phyloP scores from a whole-genome alignment of 257 asterid species.

The Solanum clarkiae region DNA sequence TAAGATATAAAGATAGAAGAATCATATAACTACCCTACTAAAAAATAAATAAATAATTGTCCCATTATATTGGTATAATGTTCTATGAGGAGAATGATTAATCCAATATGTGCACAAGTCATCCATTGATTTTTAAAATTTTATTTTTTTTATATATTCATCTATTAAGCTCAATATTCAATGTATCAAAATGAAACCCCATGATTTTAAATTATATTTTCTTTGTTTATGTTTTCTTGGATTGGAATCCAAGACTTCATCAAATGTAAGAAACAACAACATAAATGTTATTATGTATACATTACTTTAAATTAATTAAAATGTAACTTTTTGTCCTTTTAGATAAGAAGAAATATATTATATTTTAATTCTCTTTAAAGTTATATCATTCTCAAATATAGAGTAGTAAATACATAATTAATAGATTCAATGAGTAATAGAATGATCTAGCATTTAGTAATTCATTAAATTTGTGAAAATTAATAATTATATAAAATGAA shows the following conservation, averaged over 20 bases:
- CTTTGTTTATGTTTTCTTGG: background rate
- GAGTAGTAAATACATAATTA: background rate
- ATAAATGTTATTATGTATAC: background rate
- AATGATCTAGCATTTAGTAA: background rate
- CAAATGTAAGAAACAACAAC: background rate
- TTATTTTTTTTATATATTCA: background rate
- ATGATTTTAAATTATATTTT: background rate
- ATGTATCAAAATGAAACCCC: background rate
- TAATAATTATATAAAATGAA: background rate
- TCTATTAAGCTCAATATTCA: background rate
- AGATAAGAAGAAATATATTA: background rate
- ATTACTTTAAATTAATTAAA: background rate
- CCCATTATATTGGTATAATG: background rate
- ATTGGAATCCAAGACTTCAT: background rate
- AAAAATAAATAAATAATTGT: background rate
- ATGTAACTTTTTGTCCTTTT: background rate
- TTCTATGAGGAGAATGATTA: background rate
- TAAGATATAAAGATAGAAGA: background rate
- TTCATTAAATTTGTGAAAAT: background rate
- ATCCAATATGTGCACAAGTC: background rate
- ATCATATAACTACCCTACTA: background rate
- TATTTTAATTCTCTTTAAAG: background rate
- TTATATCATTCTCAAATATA: background rate
- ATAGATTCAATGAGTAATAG: background rate
- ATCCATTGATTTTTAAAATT: background rate